A percentile compares a stretch with the other conserved stretches of the same genome.
These are phyloP conservation scores for Carallia pectinifolia DNA, from an alignment of 345 rosid species.

Conservation along the genomic window DNA sequence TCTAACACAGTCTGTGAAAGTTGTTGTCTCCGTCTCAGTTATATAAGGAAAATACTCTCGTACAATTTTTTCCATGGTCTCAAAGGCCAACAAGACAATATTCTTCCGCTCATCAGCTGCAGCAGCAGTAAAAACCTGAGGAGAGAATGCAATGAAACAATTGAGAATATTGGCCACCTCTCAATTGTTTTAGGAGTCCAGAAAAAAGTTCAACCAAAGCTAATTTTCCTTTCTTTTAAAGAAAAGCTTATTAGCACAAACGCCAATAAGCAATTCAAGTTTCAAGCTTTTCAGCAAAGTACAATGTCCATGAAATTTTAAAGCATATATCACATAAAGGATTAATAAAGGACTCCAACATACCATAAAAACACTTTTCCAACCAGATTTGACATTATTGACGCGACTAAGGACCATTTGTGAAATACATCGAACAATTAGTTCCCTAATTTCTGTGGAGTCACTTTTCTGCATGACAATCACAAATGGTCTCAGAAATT, in stretches of 20 bases:
- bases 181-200: neutral
- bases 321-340: conserved; percentile 3
- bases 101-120: conserved; percentile 90
- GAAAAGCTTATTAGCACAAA: neutral
- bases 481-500: conserved; percentile 89
- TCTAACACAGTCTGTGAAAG: conserved; percentile 88
- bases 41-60: conserved; percentile 87
- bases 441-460: conserved; percentile 82
- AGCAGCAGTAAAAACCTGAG: conserved; percentile 79
- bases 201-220: neutral
- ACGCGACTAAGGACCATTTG: conserved; percentile 98
- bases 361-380: conserved; percentile 99
- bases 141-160: conserved; percentile 12
- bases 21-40: conserved; percentile 91
- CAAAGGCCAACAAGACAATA: conserved; percentile 81
- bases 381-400: conserved; percentile 90
- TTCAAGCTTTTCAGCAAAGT: neutral
- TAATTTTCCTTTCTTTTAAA: neutral
- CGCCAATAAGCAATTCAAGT: conserved; percentile 6
- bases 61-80: conserved; percentile 94
- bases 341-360: conserved; percentile 8
- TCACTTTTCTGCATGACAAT: conserved; percentile 90
- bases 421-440: conserved; percentile 88
- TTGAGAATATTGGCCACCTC: neutral
- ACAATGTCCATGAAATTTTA: neutral